Conservation (phyloP, 805 yeast species). For the Pichia cabralensis region DNA sequence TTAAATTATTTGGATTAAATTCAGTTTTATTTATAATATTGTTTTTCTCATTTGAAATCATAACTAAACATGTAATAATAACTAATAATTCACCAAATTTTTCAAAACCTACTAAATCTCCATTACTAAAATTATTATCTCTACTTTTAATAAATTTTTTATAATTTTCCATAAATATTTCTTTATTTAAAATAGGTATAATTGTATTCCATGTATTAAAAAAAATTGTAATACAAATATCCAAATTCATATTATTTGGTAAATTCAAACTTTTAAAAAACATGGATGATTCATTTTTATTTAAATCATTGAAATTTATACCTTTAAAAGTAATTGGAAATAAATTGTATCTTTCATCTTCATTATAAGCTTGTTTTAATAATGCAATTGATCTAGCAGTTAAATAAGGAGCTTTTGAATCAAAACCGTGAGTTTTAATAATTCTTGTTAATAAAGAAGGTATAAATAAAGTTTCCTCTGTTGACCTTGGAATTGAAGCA, state of each 20-base stretch:
- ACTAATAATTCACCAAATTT: constrained; percentile 46
- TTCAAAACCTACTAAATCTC: constrained; percentile 35
- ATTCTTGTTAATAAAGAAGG: constrained; percentile 63
- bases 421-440: constrained; percentile 62
- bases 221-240: constrained; percentile 54
- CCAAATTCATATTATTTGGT: constrained; percentile 50
- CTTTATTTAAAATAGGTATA: constrained; percentile 61
- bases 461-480: constrained; percentile 67
- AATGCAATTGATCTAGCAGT: constrained; percentile 67
- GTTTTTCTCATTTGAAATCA: constrained; percentile 30
- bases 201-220: constrained; percentile 72
- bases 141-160: constrained; percentile 34
- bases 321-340: constrained; percentile 25
- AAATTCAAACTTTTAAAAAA: constrained; percentile 36
- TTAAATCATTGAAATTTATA: constrained; percentile 29
- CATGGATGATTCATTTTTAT: constrained; percentile 32
- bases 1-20: no score
- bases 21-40: constrained; percentile 10
- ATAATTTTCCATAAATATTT: constrained; percentile 57
- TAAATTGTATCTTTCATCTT: constrained; percentile 24
- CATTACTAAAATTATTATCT: constrained; percentile 34
- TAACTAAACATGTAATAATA: constrained; percentile 41
- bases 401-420: constrained; percentile 57
- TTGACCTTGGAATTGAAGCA: constrained; percentile 63
- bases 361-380: constrained; percentile 41